A percentile compares a stretch with the other conserved stretches of the same genome.
Evolutionary conservation across 805 yeast species (phyloP).

Genomic region (Nakazawaea wyomingensis): DNA sequence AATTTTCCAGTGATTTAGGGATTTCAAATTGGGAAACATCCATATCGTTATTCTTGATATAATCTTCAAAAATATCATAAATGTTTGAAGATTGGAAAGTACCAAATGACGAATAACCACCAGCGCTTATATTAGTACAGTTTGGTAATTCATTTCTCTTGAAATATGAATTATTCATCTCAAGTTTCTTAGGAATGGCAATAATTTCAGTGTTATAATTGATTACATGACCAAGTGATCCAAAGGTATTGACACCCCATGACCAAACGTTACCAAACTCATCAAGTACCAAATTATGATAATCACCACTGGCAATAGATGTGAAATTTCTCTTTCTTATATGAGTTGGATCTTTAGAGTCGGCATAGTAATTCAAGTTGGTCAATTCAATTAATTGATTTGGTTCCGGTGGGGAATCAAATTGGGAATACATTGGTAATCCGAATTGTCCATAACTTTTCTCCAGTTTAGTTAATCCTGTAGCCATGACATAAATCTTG

Average conservation of each 20-base stretch:
- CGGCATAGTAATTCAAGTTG: conserved; percentile 45
- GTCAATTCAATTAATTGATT: conserved; percentile 49
- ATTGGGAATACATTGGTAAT: conserved; percentile 65
- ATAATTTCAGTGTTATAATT: conserved; percentile 60
- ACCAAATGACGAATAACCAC: conserved; percentile 60
- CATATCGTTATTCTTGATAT: conserved; percentile 17
- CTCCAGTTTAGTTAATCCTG: conserved; percentile 43
- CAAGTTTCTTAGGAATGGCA: conserved; percentile 61
- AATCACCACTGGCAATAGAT: conserved; percentile 67
- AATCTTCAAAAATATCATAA: conserved; percentile 30
- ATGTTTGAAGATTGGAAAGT: conserved; percentile 31
- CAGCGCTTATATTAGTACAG: conserved; percentile 57
- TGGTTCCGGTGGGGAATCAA: conserved; percentile 46
- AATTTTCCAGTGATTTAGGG: conserved; percentile 18
- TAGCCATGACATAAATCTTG: conserved; percentile 55
- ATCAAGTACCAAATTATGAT: conserved; percentile 71
- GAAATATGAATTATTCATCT: conserved; percentile 35
- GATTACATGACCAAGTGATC: conserved; percentile 77
- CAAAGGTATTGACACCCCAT: conserved; percentile 80
- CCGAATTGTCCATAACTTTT: conserved; percentile 78
- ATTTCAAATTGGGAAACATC: conserved; percentile 14
- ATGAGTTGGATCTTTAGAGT: conserved; percentile 13
- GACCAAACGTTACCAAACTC: conserved; percentile 65
- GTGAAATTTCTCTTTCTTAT: conserved; percentile 36
- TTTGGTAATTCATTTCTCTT: conserved; percentile 38